These are phyloP conservation scores for Musa troglodytarum DNA, from an alignment of 176 grass and related monocot genomes.

Conservation along the genomic window DNA sequence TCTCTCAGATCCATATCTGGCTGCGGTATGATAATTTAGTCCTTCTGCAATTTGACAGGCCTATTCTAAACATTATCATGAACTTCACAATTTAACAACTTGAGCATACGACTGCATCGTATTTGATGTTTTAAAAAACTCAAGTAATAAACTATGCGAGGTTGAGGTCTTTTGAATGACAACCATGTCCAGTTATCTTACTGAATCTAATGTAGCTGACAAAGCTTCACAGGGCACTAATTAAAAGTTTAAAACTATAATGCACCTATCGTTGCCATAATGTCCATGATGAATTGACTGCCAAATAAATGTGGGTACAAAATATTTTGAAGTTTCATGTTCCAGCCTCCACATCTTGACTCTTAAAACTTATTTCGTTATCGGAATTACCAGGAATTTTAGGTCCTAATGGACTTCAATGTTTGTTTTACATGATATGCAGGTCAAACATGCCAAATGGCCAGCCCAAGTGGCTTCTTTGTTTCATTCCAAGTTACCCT, in stretches of 20 bases:
- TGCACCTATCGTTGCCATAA: no score
- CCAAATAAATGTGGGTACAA: no score
- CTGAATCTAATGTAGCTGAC: no score
- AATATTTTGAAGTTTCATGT: neutral
- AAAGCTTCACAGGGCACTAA: no score
- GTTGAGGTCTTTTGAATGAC: no score
- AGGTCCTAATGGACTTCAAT: neutral
- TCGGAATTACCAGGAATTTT: neutral
- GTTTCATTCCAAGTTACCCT: constrained; percentile 58
- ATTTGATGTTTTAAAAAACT: neutral
- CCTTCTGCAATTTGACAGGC: neutral
- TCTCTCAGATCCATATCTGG: constrained; percentile 75
- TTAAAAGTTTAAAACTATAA: no score
- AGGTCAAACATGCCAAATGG: constrained; percentile 70
- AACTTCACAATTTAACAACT: constrained; percentile 14
- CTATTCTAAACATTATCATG: constrained; percentile 7
- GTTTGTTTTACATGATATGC: neutral
- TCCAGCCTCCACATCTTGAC: neutral
- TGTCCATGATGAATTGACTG: no score
- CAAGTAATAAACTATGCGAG: neutral
- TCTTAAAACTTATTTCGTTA: neutral
- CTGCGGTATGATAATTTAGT: constrained; percentile 38
- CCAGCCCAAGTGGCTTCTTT: constrained; percentile 74
- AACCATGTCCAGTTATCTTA: no score
- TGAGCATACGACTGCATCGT: neutral